Conservation (phyloP, 352 stramenopile species). For the Phytopythium delawarense region DNA sequence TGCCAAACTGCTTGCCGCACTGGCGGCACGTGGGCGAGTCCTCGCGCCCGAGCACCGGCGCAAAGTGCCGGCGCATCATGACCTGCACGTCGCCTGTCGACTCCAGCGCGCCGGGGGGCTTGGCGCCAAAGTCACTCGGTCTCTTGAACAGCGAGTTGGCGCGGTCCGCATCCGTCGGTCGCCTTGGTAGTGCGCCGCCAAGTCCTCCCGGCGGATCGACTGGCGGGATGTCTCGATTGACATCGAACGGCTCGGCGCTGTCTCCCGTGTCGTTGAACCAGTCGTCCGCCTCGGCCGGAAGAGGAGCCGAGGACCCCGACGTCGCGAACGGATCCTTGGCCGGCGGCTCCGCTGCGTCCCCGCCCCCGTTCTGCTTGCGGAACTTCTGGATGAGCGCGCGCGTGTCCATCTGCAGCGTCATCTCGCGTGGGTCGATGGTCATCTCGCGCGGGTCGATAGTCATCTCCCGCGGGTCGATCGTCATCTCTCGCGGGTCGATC, state of each 20-base stretch:
- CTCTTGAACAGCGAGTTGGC: constrained; percentile 8
- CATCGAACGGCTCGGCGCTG: constrained; percentile 6
- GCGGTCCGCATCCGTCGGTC: not conserved
- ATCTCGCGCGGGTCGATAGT: constrained; percentile 3
- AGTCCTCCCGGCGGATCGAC: not conserved
- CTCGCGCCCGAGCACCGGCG: constrained; percentile 45
- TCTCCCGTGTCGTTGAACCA: constrained; percentile 24
- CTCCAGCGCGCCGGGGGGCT: not conserved
- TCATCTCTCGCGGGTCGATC: constrained; percentile 6
- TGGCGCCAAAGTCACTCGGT: constrained; percentile 13
- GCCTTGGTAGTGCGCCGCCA: not conserved
- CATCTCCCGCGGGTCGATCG: constrained; percentile 3
- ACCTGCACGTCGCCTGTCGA: constrained; percentile 28
- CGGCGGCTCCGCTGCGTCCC: constrained; percentile 16
- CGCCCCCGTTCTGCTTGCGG: constrained; percentile 18
- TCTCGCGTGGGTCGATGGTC: constrained; percentile 2
- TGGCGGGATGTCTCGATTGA: not conserved
- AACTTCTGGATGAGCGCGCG: constrained; percentile 26
- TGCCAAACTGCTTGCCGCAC: constrained; percentile 66
- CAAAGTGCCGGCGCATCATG: constrained; percentile 52
- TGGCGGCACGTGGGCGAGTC: constrained; percentile 47
- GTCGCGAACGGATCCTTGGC: constrained; percentile 12
- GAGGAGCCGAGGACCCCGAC: constrained; percentile 8
- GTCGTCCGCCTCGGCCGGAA: constrained; percentile 21
- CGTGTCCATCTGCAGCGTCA: constrained; percentile 20